Conservation (phyloP, 1,139 yeast genomes). For the Pichia sp. region DNA sequence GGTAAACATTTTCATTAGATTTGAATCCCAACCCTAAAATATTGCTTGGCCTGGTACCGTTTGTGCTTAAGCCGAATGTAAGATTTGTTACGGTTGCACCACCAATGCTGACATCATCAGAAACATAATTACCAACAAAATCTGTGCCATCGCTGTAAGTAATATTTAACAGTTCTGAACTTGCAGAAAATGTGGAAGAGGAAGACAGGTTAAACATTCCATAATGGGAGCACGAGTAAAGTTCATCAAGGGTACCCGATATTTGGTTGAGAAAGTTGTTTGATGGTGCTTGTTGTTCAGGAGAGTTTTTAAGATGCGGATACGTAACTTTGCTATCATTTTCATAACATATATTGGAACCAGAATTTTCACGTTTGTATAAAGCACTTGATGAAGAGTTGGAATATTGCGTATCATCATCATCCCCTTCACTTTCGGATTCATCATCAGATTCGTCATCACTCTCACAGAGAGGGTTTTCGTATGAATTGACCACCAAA, state of each 20-base stretch:
- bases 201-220: conserved; percentile 39
- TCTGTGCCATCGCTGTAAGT: conserved; percentile 49
- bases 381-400: not conserved
- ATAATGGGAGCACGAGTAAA: conserved; percentile 23
- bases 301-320: not conserved
- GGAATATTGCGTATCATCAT: not conserved
- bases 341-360: not conserved
- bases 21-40: conserved; percentile 51
- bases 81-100: conserved; percentile 32
- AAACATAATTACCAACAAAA: conserved; percentile 54
- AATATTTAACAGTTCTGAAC: conserved; percentile 37
- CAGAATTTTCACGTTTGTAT: not conserved
- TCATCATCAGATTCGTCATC: not conserved
- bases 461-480: conserved; percentile 5
- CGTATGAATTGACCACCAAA: conserved; percentile 37
- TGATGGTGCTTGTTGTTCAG: not conserved
- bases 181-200: conserved; percentile 38
- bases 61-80: conserved; percentile 45
- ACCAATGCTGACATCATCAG: conserved; percentile 37
- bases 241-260: not conserved
- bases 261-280: not conserved
- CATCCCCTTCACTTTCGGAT: not conserved
- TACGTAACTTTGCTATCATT: too few relatives aligned
- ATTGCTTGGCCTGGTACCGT: conserved; percentile 38
- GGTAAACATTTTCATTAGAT: conserved; percentile 34